phyloP scores from a whole-genome alignment of 2,329 filamentous ascomycete species.

The Sporothrix protearum region DNA sequence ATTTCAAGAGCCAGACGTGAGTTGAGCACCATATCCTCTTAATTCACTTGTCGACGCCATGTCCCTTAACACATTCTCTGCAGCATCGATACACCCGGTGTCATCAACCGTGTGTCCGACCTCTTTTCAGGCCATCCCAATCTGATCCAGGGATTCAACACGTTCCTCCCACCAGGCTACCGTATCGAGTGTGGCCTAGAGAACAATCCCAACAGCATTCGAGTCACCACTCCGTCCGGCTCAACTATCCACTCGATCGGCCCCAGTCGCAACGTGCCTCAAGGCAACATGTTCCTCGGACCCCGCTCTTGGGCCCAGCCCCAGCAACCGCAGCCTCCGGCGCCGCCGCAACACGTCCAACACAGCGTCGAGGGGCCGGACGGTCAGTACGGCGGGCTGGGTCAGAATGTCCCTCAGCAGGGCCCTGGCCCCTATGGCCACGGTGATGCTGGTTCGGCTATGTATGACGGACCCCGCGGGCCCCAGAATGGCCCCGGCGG shows the following conservation, averaged over 20 bases:
- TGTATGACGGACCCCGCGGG: slow-evolving; percentile 25
- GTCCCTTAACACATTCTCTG: slow-evolving; percentile 10
- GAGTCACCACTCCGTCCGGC: slow-evolving; percentile 96
- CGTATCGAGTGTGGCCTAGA: slow-evolving; percentile 93
- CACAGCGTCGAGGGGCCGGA: slow-evolving; percentile 63
- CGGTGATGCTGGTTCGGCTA: slow-evolving; percentile 1
- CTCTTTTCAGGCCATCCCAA: slow-evolving; percentile 94
- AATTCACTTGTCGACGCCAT: background rate
- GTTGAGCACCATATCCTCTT: slow-evolving; percentile 35
- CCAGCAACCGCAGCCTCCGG: slow-evolving; percentile 57
- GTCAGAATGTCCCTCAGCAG: slow-evolving; percentile 46
- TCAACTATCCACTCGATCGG: slow-evolving; percentile 88
- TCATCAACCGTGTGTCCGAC: slow-evolving; percentile 93
- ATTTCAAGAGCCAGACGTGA: slow-evolving; percentile 96
- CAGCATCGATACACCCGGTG: slow-evolving; percentile 91
- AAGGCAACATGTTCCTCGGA: slow-evolving; percentile 48
- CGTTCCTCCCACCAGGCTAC: slow-evolving; percentile 92
- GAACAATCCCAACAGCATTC: slow-evolving; percentile 91
- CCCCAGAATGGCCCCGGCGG: slow-evolving; percentile 18
- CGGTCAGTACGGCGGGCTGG: slow-evolving; percentile 57
- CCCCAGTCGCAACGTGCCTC: slow-evolving; percentile 46
- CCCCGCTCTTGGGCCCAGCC: slow-evolving; percentile 41
- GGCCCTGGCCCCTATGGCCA: slow-evolving; percentile 34
- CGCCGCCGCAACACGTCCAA: slow-evolving; percentile 56
- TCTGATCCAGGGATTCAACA: slow-evolving; percentile 96